phyloP scores from a whole-genome alignment of 345 rosid species.

The Moricandia arvensis region DNA sequence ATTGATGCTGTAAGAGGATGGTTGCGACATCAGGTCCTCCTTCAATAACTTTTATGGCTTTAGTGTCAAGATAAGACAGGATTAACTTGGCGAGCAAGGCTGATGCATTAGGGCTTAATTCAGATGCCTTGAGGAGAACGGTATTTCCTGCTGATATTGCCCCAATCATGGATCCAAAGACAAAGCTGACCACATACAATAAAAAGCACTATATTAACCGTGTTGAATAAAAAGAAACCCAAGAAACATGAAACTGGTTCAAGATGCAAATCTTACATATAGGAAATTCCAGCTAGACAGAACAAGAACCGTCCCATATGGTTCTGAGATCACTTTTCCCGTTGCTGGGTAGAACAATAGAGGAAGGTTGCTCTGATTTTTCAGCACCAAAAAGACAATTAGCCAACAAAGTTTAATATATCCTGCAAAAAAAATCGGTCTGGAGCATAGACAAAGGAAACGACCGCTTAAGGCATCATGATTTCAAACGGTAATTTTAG shows the following conservation, averaged over 20 bases:
- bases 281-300: conserved; percentile 88
- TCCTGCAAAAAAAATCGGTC: neutral
- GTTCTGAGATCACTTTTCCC: conserved; percentile 65
- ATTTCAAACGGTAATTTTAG: too few species aligned
- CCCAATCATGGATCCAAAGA: conserved; percentile 72
- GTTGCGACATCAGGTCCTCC: conserved; percentile 63
- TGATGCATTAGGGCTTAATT: conserved; percentile 59
- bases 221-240: neutral
- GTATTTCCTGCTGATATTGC: conserved; percentile 92
- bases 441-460: too few species aligned
- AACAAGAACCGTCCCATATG: conserved; percentile 77
- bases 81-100: conserved; percentile 55
- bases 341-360: conserved; percentile 62
- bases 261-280: conserved; percentile 52
- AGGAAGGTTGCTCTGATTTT: conserved; percentile 52
- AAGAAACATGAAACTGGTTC: neutral
- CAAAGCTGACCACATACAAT: conserved; percentile 51
- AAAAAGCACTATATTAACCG: neutral
- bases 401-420: neutral
- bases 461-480: too few species aligned
- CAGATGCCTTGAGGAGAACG: conserved; percentile 76
- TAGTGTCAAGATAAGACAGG: conserved; percentile 61
- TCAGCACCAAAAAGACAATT: conserved; percentile 13
- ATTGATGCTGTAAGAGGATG: conserved; percentile 57
- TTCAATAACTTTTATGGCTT: conserved; percentile 62